Evolutionary conservation across 2,329 filamentous ascomycete species (phyloP), one percentile per base, ranked within the genome.

Genomic region (Metarhizium humberi): DNA sequence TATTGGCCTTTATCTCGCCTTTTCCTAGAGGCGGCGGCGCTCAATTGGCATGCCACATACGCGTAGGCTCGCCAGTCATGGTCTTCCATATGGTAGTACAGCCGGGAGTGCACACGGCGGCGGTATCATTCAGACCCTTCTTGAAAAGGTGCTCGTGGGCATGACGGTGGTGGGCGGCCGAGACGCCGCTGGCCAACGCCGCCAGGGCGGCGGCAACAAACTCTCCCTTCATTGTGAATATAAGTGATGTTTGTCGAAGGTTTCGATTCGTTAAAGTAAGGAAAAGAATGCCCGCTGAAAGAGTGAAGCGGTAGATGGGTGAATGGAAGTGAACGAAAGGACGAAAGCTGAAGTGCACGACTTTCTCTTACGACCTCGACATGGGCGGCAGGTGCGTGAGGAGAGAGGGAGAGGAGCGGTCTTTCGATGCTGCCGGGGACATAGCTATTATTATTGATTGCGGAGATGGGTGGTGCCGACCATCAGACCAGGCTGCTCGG

Each of bases 221-320:
- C 67, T 79, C 78, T 67, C 79, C 84, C 86, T 88, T 94, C 89
- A 94, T 94, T 46, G 68, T 87, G 75, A 69, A 64, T 34, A 34
- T 34, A 61, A 18, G n/a, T 32, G n/a, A 20, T 29, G 25, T 52
- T 34, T 18, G n/a, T 40, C 45, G 68, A 67, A 53, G 30, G 53
- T 55, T 38, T 38, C 53, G 18, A 57, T 13, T 38, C n/a, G 42
- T 52, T 32, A 54, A 40, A 40, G 38, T 16, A 40, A 50, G 58
- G 55, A 67, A 87, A 87, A 74, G 85, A 88, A 77, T 84, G 86
- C 82, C 88, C 87, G 88, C 88, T 91, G 76, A 92, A 90, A 72
- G 88, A 90, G 84, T 90, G 87, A 89, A 89, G 86, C 86, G 85
- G 85, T 86, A 63, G 67, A 73, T 77, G 68, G 64, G 64, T 59